Base-by-base conservation (phyloP, 2,329 filamentous ascomycete genomes). In the Botrytis cinerea region DNA sequence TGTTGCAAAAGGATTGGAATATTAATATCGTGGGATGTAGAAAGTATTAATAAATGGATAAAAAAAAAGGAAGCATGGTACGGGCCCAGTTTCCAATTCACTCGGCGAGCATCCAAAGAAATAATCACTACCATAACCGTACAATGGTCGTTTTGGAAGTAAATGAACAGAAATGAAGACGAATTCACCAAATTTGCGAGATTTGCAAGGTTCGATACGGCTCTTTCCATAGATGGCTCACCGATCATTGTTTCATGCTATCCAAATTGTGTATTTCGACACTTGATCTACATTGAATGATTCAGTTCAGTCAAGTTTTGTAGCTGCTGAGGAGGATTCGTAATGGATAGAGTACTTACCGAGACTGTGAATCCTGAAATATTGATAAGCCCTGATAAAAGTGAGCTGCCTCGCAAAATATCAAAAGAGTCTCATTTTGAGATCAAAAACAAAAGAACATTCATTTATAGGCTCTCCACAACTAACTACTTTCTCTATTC, bases 401-500 rank as follows among this genome's bases (percentile, higher is more conserved):
- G 25, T 43, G 38, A 61, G 22, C 16, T 48, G n/a, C 46, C 18
- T 28, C 18, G 14, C 46, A 12, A 20, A 40, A 35, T 54, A 3
- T 54, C 25, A 54, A 35, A 35, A 35, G n/a, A 40, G 14, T 7
- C 18, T 18, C n/a, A 51, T 32, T 22, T 57, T 9, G 7, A 10
- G 12, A 43, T 18, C 9, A 68, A 67, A 35, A 59, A 61, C 43
- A 73, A 73, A 73, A 12, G 43, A 46, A 73, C 20, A n/a, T 71
- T 69, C 20, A 67, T 51, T 66, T 66, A 28, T 66, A 28, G 7
- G 32, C 32, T 71, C 35, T 73, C 40, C 54, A 63, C 38, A 45
- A 35, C 67, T 63, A 46, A 22, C 9, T 63, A 25, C 67, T 61
- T 14, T n/a, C 54, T 38, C 28, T 38, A 9, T 43, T 22, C 5